These are phyloP conservation scores for Casaregolazyma lundiana DNA, from an alignment of 1,139 yeast genomes.

Conservation along the genomic window DNA sequence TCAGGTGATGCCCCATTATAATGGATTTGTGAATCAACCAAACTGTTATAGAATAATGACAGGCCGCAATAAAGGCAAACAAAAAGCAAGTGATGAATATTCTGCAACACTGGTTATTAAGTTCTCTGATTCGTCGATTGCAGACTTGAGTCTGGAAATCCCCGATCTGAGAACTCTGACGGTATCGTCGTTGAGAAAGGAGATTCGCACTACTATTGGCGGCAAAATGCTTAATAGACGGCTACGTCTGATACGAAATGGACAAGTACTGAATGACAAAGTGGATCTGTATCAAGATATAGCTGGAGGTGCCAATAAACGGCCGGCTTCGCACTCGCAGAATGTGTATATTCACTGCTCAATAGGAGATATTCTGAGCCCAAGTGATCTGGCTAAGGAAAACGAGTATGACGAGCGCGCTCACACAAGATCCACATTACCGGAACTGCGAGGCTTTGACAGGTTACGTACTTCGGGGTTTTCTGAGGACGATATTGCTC, in stretches of 20 bases:
- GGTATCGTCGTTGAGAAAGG: conserved; percentile 42
- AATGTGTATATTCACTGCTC: conserved; percentile 69
- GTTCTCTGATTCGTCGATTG: conserved; percentile 44
- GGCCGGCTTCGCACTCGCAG: conserved; percentile 16
- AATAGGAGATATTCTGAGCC: conserved; percentile 62
- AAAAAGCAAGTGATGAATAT: conserved; percentile 6
- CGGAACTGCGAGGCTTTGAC: conserved; percentile 83
- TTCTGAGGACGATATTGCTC: conserved; percentile 66
- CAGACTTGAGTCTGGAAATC: conserved; percentile 43
- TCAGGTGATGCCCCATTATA: not conserved
- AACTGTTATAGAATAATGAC: not conserved
- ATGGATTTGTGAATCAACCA: not conserved
- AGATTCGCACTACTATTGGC: conserved; percentile 34
- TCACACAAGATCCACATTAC: conserved; percentile 48
- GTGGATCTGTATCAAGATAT: conserved; percentile 54
- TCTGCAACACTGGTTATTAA: conserved; percentile 41
- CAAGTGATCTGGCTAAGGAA: conserved; percentile 60
- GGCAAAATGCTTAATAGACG: conserved; percentile 43
- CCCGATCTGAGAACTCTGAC: conserved; percentile 37
- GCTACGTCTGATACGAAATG: conserved; percentile 68
- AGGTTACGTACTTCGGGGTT: conserved; percentile 79
- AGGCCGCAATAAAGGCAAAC: conserved; percentile 10
- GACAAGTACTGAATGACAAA: conserved; percentile 60
- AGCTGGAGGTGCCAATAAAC: conserved; percentile 4
- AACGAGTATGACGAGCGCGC: conserved; percentile 52